Base-by-base conservation (phyloP, 148 eudicot species). In the Chenopodium quinoa region DNA sequence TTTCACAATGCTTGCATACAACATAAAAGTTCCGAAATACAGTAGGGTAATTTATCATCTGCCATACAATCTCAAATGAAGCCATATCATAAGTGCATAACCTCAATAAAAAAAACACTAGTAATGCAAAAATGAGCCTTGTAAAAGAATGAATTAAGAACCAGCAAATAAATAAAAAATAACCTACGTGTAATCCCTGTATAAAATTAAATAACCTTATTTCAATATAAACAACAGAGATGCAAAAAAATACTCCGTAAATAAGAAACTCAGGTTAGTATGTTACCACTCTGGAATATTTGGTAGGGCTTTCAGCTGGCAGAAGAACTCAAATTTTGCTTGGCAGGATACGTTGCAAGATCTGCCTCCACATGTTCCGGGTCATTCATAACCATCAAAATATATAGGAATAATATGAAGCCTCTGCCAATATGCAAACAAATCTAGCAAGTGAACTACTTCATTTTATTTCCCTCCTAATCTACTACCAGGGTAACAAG, bases 321-420 rank as follows among this genome's bases (percentile, higher is more conserved):
- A 19, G 47, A 3, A 68, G 29, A 17, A 31, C 46, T 32, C 22
- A 67, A 6, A 34, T 20, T 72, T 40, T 1, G 16, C 6, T 25
- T 47, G 34, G 10, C 25, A 73, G 58, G 32, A 48, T n/a, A 47
- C 48, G 60, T 46, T 44, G 34, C 34, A 73, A 20, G 48, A 48
- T n/a, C 20, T 8, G 25, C 11, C 13, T 73, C 76, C 60, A 46
- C 29, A n/a, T n/a, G 34, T 73, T 73, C 25, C 25, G 0, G n/a
- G 17, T 72, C 76, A 44, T 46, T 31, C 75, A 73, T 22, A 68
- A 31, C 40, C 29, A 29, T 73, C 76, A 73, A 12, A 34, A 71
- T 9, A 47, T n/a, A 46, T 19, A 20, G 32, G 58, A 47, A 32
- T 4, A 9, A 46, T 67, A 67, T 17, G 19, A 7, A 23, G 27